Evolutionary conservation across 305 asterid genomes (phyloP), one percentile per base, ranked within the genome.

Genomic region (Fraxinus sp.): DNA sequence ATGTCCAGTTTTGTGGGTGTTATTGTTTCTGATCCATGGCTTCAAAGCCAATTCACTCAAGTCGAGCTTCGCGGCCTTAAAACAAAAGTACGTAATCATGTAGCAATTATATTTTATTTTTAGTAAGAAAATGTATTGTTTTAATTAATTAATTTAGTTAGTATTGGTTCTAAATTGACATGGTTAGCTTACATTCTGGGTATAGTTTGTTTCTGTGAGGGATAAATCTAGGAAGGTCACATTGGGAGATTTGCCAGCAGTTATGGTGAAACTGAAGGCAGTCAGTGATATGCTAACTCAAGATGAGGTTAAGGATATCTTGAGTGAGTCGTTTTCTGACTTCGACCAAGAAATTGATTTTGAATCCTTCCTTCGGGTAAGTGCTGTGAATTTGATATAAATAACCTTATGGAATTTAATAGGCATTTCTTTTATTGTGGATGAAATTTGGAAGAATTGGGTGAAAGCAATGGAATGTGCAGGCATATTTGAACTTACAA

Each of bases 1-100:
- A 92, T 94, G 98, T 93, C 97, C 32, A 86, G 91, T 86, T 95
- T 87, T 83, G 95, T 81, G 83, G 99, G 98, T 10, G 93, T 96
- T 84, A 20, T 93, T 43, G 97, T 96, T 84, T 92, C 99, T 77
- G 99, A 96, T 90, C 91, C 87, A 73, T 85, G 91, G 96, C 99
- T 95, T 88, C 98, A 94, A 82, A 91, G 91, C 87, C 99, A 95
- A 87, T 95, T 95, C 84, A 94, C 99, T 79, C 99, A 95, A 91
- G 97, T 94, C 73, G 97, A 95, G 91, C 95, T 96, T 20, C 93
- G 96, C 24, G 80, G 89, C 85, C 97, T 94, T 66, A 83, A 96
- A 87, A 83, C 99, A 3, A 90, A 87, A 81, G 98, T 93, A 85
- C 20, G 85, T 22, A 37, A 30, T 13, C 41, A 36, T 33, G 30